Percentiles rank a stretch among this genome's conserved stretches.
Evolutionary conservation across 257 asterid genomes (phyloP).

Genomic region (Plantago ovata): DNA sequence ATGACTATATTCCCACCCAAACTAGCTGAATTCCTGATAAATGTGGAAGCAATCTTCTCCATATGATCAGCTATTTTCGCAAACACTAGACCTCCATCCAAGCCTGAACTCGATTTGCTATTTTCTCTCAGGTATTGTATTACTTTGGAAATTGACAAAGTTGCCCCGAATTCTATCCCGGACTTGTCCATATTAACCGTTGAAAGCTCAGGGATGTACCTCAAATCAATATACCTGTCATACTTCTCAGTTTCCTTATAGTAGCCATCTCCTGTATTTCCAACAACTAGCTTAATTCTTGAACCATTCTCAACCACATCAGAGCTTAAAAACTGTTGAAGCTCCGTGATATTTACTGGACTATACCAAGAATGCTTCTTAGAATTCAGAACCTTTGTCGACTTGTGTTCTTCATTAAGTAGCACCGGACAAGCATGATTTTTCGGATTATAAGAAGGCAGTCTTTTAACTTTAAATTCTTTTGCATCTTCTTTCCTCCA

Average conservation of each 20-base stretch:
- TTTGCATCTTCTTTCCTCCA: slow-evolving; percentile 46
- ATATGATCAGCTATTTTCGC: slow-evolving; percentile 50
- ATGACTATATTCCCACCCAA: slow-evolving; percentile 68
- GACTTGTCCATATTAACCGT: slow-evolving; percentile 25
- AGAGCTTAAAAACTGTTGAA: slow-evolving; percentile 37
- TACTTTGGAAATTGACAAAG: slow-evolving; percentile 53
- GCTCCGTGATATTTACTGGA: slow-evolving; percentile 49
- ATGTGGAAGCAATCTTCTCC: slow-evolving; percentile 62
- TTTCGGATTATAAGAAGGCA: slow-evolving; percentile 43
- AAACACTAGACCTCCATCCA: slow-evolving; percentile 26
- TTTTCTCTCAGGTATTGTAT: slow-evolving; percentile 37
- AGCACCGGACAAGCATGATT: slow-evolving; percentile 25
- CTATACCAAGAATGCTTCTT: slow-evolving; percentile 48
- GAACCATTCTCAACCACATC: slow-evolving; percentile 23
- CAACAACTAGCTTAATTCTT: slow-evolving; percentile 45
- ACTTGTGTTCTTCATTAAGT: slow-evolving; percentile 26
- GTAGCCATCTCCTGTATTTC: slow-evolving; percentile 65
- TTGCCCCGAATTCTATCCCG: slow-evolving; percentile 58
- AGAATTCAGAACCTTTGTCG: slow-evolving; percentile 27
- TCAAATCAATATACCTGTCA: slow-evolving; percentile 49
- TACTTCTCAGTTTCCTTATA: slow-evolving; percentile 42
- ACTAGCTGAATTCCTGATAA: slow-evolving; percentile 59
- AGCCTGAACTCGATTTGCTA: slow-evolving; percentile 7
- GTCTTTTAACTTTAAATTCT: slow-evolving; percentile 28
- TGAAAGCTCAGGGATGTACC: slow-evolving; percentile 52